These are phyloP conservation scores for Leccinum disarticulatum DNA, from an alignment of 768 basidiomycete genomes.

Conservation along the genomic window DNA sequence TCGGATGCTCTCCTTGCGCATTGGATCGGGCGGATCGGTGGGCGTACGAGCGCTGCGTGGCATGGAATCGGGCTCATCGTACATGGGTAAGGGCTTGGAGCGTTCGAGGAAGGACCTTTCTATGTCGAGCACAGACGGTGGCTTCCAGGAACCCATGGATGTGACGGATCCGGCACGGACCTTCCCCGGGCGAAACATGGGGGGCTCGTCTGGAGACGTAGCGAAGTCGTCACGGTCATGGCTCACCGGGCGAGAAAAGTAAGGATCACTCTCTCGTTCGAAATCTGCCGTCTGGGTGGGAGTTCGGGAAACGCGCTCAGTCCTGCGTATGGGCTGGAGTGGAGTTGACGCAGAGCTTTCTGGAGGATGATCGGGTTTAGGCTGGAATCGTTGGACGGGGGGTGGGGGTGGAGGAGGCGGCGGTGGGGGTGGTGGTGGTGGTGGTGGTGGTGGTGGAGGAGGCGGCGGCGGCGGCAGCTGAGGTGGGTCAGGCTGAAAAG, in stretches of 20 bases:
- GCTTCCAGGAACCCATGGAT: slow-evolving; percentile 28
- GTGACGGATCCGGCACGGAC: slow-evolving; percentile 28
- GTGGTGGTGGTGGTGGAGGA: background rate
- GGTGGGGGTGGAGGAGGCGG: background rate
- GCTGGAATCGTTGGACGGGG: background rate
- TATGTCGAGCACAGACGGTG: slow-evolving; percentile 26
- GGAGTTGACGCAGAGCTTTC: slow-evolving; percentile 10
- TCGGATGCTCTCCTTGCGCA: slow-evolving; percentile 29
- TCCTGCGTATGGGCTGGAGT: slow-evolving; percentile 14
- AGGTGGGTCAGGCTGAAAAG: slow-evolving; percentile 10
- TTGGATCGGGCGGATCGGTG: slow-evolving; percentile 21
- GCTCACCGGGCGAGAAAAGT: slow-evolving; percentile 17
- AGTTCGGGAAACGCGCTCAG: slow-evolving; percentile 19
- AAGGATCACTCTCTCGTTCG: slow-evolving; percentile 23
- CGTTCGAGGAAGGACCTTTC: slow-evolving; percentile 22
- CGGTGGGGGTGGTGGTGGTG: accelerated
- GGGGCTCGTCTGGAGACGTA: slow-evolving; percentile 21
- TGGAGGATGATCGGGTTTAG: slow-evolving; percentile 5
- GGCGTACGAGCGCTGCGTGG: slow-evolving; percentile 20
- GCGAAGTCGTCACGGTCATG: slow-evolving; percentile 23
- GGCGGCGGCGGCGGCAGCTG: background rate
- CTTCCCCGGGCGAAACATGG: slow-evolving; percentile 19
- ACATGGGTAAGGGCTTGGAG: slow-evolving; percentile 18
- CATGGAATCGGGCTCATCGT: slow-evolving; percentile 33
- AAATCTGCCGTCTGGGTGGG: slow-evolving; percentile 20